Conservation (phyloP, 2,329 filamentous ascomycete genomes). For the Colletotrichum filicis region DNA sequence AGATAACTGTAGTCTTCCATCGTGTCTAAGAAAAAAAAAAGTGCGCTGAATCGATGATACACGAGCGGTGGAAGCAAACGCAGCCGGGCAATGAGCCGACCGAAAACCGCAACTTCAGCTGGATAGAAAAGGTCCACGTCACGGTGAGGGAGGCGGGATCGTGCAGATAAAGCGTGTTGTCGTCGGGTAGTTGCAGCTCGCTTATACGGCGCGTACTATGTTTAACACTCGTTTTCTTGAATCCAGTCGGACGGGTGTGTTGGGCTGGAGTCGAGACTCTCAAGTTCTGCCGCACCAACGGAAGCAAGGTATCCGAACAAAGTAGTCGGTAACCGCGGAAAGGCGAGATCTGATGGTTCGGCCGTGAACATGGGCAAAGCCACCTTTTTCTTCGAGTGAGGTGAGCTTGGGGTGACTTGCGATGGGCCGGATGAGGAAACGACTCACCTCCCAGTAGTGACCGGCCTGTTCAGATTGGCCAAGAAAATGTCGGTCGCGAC, state of each 20-base stretch:
- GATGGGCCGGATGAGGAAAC: neutral
- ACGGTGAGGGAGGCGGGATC: slow-evolving; percentile 20
- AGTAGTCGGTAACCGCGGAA: neutral
- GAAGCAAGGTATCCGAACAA: neutral
- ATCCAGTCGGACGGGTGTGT: neutral
- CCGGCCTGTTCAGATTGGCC: neutral
- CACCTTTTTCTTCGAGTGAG: slow-evolving; percentile 14
- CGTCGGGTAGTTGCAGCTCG: slow-evolving; percentile 25
- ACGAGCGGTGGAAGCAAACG: neutral
- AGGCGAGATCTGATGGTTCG: neutral
- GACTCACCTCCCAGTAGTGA: neutral
- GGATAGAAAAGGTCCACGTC: neutral
- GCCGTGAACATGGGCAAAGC: neutral
- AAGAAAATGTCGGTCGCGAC: neutral
- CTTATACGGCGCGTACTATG: slow-evolving; percentile 4
- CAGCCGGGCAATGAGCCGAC: neutral
- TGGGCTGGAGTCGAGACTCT: neutral
- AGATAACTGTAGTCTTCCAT: neutral
- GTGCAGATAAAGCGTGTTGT: slow-evolving; percentile 17
- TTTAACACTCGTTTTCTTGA: neutral
- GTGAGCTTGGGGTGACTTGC: slow-evolving; percentile 1
- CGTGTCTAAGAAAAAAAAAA: too few relatives aligned
- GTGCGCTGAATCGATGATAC: neutral
- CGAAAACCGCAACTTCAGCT: neutral
- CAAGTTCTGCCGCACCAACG: neutral